phyloP scores from a whole-genome alignment of 805 yeast genomes.

The Myxozyma melibiosi region DNA sequence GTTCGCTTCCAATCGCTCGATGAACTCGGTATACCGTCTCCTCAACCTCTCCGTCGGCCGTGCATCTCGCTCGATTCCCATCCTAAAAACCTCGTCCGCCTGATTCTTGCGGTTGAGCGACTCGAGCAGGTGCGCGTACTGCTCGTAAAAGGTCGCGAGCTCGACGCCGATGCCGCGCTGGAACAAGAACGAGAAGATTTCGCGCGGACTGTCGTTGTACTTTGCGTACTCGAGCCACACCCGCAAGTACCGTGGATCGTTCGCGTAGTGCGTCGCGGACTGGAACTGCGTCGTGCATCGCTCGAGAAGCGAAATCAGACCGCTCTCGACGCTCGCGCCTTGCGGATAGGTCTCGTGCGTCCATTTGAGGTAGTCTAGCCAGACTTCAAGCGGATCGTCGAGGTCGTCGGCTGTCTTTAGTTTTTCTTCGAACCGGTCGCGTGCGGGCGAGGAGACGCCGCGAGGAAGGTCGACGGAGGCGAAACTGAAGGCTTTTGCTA shows the following conservation, averaged over 20 bases:
- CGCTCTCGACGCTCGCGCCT: slow-evolving; percentile 64
- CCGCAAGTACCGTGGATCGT: slow-evolving; percentile 77
- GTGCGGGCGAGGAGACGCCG: slow-evolving; percentile 35
- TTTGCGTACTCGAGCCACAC: slow-evolving; percentile 81
- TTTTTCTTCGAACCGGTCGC: slow-evolving; percentile 47
- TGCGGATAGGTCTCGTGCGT: slow-evolving; percentile 59
- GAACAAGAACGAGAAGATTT: slow-evolving; percentile 68
- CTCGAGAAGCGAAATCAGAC: slow-evolving; percentile 65
- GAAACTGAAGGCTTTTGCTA: slow-evolving; percentile 50
- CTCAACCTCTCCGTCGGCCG: slow-evolving; percentile 59
- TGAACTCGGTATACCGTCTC: slow-evolving; percentile 51
- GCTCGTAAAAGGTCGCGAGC: slow-evolving; percentile 75
- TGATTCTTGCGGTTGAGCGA: slow-evolving; percentile 49
- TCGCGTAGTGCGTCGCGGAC: slow-evolving; percentile 66
- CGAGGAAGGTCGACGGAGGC: slow-evolving; percentile 33
- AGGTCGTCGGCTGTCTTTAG: slow-evolving; percentile 57
- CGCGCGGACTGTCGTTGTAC: slow-evolving; percentile 68
- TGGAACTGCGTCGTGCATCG: slow-evolving; percentile 69
- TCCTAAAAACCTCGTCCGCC: slow-evolving; percentile 60
- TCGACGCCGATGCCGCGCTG: slow-evolving; percentile 69
- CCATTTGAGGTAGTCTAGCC: slow-evolving; percentile 77
- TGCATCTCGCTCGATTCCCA: slow-evolving; percentile 64
- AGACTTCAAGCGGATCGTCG: slow-evolving; percentile 84
- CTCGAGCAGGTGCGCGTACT: slow-evolving; percentile 69
- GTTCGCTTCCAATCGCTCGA: slow-evolving; percentile 43